phyloP scores from a whole-genome alignment of 2,329 filamentous ascomycete species.

The Escovopsis weberi region DNA sequence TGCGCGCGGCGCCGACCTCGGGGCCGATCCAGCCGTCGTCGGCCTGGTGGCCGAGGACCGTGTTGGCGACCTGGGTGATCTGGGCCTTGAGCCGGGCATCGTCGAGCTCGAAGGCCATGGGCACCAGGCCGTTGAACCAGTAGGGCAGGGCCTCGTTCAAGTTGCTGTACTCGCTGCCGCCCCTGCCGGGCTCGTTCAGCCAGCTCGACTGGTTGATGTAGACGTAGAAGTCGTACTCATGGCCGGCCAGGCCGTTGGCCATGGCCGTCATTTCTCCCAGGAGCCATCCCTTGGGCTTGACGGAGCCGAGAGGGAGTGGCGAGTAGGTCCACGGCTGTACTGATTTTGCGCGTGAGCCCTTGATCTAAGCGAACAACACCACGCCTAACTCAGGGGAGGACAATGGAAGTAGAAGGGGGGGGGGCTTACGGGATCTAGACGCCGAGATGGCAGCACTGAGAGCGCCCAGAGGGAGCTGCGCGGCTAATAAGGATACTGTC shows the following conservation, averaged over 20 bases:
- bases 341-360: background rate
- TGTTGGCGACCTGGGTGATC: slow-evolving; percentile 19
- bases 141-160: slow-evolving; percentile 43
- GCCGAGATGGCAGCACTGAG: slow-evolving; percentile 1
- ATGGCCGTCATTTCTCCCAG: slow-evolving; percentile 32
- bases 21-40: slow-evolving; percentile 40
- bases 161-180: slow-evolving; percentile 37
- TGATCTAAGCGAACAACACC: background rate
- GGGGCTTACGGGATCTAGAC: slow-evolving; percentile 3
- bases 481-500: background rate
- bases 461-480: slow-evolving; percentile 4
- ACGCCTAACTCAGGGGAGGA: too few species aligned
- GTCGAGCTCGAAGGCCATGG: slow-evolving; percentile 35
- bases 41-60: slow-evolving; percentile 26
- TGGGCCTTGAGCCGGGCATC: slow-evolving; percentile 29
- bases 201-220: slow-evolving; percentile 36
- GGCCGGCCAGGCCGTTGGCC: slow-evolving; percentile 36
- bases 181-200: slow-evolving; percentile 17
- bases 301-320: slow-evolving; percentile 30
- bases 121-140: slow-evolving; percentile 46
- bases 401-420: background rate
- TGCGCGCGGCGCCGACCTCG: slow-evolving; percentile 13
- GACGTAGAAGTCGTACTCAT: slow-evolving; percentile 38
- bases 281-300: slow-evolving; percentile 38
- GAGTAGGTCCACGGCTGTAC: slow-evolving; percentile 10